Evolutionary conservation across 495 filamentous ascomycete genomes (phyloP).

Genomic region (Chaetomium tenue): DNA sequence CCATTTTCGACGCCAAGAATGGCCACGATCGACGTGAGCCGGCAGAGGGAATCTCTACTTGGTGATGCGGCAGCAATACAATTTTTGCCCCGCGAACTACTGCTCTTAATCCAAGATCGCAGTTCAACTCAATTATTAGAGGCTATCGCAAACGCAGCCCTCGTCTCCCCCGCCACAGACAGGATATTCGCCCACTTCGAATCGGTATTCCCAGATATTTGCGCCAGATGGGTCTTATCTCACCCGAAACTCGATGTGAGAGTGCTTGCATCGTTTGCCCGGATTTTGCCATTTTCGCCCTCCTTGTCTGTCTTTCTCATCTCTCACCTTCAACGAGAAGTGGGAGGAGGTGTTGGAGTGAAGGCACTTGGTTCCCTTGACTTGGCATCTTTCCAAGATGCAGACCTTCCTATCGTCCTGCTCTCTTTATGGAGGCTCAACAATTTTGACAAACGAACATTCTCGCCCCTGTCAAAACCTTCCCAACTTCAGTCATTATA

Average conservation of each 20-base stretch:
- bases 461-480: constrained; percentile 59
- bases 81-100: constrained; percentile 62
- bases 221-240: constrained; percentile 66
- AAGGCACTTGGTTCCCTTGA: constrained; percentile 24
- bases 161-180: constrained; percentile 63
- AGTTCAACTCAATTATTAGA: constrained; percentile 65
- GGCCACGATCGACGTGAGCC: constrained; percentile 46
- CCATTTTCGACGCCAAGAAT: constrained; percentile 34
- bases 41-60: constrained; percentile 42
- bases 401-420: constrained; percentile 47
- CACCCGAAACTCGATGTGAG: constrained; percentile 44
- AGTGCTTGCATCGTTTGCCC: constrained; percentile 70
- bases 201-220: constrained; percentile 71
- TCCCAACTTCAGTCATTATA: constrained; percentile 67
- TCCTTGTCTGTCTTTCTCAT: constrained; percentile 59
- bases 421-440: constrained; percentile 74
- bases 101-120: constrained; percentile 61
- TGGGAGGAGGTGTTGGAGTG: neutral
- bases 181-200: constrained; percentile 68
- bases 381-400: constrained; percentile 27
- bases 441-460: constrained; percentile 66
- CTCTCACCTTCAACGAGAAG: constrained; percentile 28
- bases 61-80: constrained; percentile 45
- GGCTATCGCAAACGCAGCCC: constrained; percentile 62
- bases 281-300: constrained; percentile 75